Evolutionary conservation across 768 basidiomycete species (phyloP).

Genomic region (Russula abietina): DNA sequence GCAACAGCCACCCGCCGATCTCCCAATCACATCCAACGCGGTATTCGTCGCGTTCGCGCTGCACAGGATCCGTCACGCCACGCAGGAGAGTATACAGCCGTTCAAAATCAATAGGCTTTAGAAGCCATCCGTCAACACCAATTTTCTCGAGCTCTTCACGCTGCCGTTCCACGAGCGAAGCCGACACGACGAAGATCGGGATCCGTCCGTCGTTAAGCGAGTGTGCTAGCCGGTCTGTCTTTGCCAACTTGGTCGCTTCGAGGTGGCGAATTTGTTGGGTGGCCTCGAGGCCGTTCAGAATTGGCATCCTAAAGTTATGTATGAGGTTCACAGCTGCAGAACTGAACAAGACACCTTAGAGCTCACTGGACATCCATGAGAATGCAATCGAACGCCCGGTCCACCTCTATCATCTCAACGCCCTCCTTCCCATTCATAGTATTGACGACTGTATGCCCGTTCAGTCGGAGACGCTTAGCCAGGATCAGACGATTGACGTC

Average conservation of each 20-base stretch:
- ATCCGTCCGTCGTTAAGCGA: constrained; percentile 51
- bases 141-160: constrained; percentile 44
- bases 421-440: constrained; percentile 75
- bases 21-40: constrained; percentile 52
- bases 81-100: constrained; percentile 52
- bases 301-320: constrained; percentile 57
- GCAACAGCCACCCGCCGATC: constrained; percentile 51
- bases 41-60: constrained; percentile 51
- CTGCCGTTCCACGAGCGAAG: constrained; percentile 57
- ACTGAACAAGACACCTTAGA: constrained; percentile 8
- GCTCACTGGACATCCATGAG: constrained; percentile 81
- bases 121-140: constrained; percentile 76
- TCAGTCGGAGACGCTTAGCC: constrained; percentile 56
- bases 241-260: constrained; percentile 36
- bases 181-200: constrained; percentile 79
- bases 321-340: not conserved
- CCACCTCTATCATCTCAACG: constrained; percentile 50
- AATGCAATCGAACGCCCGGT: constrained; percentile 61
- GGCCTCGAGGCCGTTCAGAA: constrained; percentile 68
- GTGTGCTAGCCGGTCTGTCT: constrained; percentile 37
- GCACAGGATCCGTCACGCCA: constrained; percentile 49
- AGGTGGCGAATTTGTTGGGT: constrained; percentile 59
- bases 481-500: constrained; percentile 68
- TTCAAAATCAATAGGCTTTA: constrained; percentile 78
- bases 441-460: constrained; percentile 59